Evolutionary conservation across 352 stramenopile genomes (phyloP), one percentile per base, ranked within the genome.

Genomic region (Phytophthora idaei): DNA sequence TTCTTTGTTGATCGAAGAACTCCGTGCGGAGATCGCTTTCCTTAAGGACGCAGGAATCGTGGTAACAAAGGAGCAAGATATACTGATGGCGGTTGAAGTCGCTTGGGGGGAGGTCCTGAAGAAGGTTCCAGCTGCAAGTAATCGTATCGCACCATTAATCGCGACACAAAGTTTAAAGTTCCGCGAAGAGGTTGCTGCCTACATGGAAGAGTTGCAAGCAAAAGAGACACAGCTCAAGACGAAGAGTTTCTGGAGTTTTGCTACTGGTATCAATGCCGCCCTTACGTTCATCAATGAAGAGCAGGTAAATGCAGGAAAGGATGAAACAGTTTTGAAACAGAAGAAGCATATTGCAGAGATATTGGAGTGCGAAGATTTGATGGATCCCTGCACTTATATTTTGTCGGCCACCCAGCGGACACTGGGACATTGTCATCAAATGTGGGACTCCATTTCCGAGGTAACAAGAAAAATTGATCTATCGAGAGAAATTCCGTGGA

Each of bases 331-430:
- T 3, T 87, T 84, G n/a, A 60, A 73, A 8, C 74, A 87, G 10
- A 97, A 93, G 60, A 78, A 80, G 11, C 89, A 98, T 64, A 77
- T 98, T 8, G 97, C 93, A 37, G 78, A 87, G 42, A 97, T 98
- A 42, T 91, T 99, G 64, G 95, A 98, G 61, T 97, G 96, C 53
- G 81, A 93, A 21, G 85, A 95, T 29, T 70, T 98, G 11, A 90
- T 98, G 48, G 85, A 97, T 57, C 76, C 83, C 2, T 92, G 89
- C 45, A 71, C 80, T 31, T 70, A 79, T n/a, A 83, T 95, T 17
- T 65, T 98, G 6, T 69, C 77, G 5, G 57, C 74, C 0, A 97
- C 97, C 76, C 76, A 96, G 34, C 65, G 73, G 10, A 91, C 93
- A 31, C 64, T 98, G 6, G 73, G 85, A 37, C 80, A 89, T 41